Evolutionary conservation across 2,329 filamentous ascomycete genomes (phyloP).

Genomic region (Parastagonospora avenae): DNA sequence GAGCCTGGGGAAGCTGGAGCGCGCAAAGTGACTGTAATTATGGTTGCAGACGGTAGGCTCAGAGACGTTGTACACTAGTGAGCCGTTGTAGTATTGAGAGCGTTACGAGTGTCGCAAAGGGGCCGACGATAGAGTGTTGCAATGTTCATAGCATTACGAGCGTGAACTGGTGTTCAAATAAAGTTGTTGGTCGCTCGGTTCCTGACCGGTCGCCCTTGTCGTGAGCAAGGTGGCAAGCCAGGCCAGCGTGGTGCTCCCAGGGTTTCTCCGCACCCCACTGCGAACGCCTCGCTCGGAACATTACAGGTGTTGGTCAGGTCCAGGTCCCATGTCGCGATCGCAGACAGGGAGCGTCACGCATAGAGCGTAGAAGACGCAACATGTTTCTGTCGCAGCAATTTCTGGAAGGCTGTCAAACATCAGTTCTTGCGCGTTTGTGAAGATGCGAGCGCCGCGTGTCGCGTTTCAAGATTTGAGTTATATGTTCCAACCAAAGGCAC

Average conservation of each 20-base stretch:
- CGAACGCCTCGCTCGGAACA: slow-evolving; percentile 45
- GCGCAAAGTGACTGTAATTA: too few relatives aligned
- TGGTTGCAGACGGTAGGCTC: too few relatives aligned
- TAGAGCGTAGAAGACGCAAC: slow-evolving; percentile 25
- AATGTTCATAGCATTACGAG: neutral
- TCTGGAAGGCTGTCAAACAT: slow-evolving; percentile 34
- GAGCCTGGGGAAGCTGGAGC: too few relatives aligned
- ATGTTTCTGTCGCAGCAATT: slow-evolving; percentile 28
- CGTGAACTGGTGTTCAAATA: slow-evolving; percentile 38
- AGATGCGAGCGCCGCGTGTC: neutral
- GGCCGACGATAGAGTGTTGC: neutral
- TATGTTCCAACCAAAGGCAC: slow-evolving; percentile 14
- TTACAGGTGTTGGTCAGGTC: slow-evolving; percentile 38
- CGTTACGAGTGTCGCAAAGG: too few relatives aligned
- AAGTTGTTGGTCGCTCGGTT: slow-evolving; percentile 43
- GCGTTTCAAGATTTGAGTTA: slow-evolving; percentile 28
- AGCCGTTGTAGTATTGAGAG: too few relatives aligned
- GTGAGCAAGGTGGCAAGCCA: slow-evolving; percentile 39
- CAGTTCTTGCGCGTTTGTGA: neutral
- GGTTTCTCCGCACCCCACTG: slow-evolving; percentile 46
- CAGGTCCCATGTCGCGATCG: slow-evolving; percentile 47
- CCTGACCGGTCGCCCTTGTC: slow-evolving; percentile 45
- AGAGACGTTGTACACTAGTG: too few relatives aligned
- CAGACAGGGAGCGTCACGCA: slow-evolving; percentile 30
- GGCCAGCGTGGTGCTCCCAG: slow-evolving; percentile 39